phyloP scores from a whole-genome alignment of 2,329 filamentous ascomycete species.

The Colletotrichum kahawae region DNA sequence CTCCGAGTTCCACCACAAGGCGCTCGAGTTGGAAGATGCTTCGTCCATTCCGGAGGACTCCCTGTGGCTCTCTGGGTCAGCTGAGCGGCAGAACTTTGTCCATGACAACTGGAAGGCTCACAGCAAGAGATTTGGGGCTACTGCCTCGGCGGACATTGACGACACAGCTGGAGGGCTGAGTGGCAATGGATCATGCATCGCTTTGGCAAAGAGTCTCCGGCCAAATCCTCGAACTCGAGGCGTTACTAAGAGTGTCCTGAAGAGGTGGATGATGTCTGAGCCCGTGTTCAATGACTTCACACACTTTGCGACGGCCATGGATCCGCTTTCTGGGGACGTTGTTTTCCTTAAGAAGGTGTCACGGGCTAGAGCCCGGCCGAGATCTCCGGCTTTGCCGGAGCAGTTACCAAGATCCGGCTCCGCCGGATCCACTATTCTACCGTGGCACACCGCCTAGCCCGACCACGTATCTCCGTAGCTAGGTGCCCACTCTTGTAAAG shows the following conservation, averaged over 20 bases:
- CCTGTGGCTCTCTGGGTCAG: background rate
- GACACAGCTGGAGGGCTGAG: background rate
- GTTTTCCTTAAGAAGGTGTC: background rate
- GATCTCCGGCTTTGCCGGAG: too few species aligned
- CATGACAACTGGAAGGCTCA: conserved; percentile 30
- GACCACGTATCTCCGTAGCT: too few species aligned
- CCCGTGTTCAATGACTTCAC: conserved; percentile 63
- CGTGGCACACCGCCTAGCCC: too few species aligned
- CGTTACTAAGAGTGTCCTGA: conserved; percentile 37
- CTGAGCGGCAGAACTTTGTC: conserved; percentile 28
- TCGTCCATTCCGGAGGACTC: background rate
- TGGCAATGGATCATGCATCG: background rate
- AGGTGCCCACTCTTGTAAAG: too few species aligned
- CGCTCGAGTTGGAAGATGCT: background rate
- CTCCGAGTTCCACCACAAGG: background rate
- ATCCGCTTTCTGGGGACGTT: conserved; percentile 39
- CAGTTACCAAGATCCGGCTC: too few species aligned
- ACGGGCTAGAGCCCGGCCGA: too few species aligned
- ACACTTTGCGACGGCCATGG: conserved; percentile 63
- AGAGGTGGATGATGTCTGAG: conserved; percentile 53
- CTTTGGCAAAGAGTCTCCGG: background rate
- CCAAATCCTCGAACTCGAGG: background rate
- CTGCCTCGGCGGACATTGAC: conserved; percentile 16
- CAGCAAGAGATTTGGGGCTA: conserved; percentile 15
- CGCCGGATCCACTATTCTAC: too few species aligned